These are phyloP conservation scores for Fusarium euwallaceae DNA, from an alignment of 2,329 filamentous ascomycete species.

Conservation along the genomic window DNA sequence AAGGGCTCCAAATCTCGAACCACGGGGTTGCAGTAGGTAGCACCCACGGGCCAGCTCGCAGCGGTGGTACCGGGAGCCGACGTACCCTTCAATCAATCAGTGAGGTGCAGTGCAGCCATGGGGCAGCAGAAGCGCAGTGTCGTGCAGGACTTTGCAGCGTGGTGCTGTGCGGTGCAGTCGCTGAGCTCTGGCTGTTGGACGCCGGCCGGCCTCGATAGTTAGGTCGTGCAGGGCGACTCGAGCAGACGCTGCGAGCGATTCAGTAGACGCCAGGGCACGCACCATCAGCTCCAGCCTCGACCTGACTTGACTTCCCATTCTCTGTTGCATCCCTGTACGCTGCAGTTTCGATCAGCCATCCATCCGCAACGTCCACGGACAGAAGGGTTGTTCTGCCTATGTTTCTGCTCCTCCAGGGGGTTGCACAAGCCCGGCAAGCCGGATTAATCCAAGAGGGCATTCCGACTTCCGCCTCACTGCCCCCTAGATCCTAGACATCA, in stretches of 20 bases:
- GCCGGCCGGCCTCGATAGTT: slow-evolving; percentile 3
- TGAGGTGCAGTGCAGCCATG: slow-evolving; percentile 12
- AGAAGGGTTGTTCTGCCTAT: slow-evolving; percentile 19
- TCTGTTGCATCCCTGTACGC: slow-evolving; percentile 24
- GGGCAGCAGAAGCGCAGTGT: slow-evolving; percentile 1
- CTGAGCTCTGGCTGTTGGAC: slow-evolving; percentile 4
- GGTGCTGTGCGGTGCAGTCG: not conserved
- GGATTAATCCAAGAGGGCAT: slow-evolving; percentile 13
- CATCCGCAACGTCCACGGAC: slow-evolving; percentile 20
- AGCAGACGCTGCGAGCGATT: slow-evolving; percentile 22
- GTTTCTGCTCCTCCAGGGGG: slow-evolving; percentile 12
- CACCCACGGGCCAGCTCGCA: slow-evolving; percentile 24
- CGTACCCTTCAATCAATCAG: slow-evolving; percentile 29
- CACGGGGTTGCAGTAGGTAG: slow-evolving; percentile 29
- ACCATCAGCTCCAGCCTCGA: slow-evolving; percentile 31
- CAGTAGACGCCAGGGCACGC: slow-evolving; percentile 18
- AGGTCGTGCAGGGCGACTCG: slow-evolving; percentile 12
- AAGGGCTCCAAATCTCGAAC: slow-evolving; percentile 38
- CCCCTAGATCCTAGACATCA: not conserved
- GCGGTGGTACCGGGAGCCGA: slow-evolving; percentile 43
- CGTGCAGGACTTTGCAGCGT: not conserved
- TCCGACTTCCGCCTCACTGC: slow-evolving; percentile 27
- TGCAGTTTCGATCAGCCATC: slow-evolving; percentile 14
- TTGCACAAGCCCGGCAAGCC: not conserved
- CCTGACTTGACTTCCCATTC: not conserved